Percentiles rank a stretch among this genome's conserved stretches.
Conservation (phyloP, 2,329 filamentous ascomycete species). For the Paraphoma sp. region DNA sequence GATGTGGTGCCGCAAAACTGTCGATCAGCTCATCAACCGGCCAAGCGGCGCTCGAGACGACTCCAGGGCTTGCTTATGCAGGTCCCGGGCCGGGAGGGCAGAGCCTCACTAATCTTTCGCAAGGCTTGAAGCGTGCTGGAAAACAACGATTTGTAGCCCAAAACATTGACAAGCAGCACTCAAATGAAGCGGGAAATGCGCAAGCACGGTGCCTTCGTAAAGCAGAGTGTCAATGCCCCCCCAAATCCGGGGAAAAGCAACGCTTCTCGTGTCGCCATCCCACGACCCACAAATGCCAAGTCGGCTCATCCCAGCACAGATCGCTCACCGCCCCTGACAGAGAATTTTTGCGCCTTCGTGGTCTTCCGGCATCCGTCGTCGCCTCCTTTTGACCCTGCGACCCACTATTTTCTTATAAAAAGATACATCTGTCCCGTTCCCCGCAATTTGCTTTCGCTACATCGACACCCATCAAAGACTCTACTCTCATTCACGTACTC, state of each 20-base stretch:
- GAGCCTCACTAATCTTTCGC: constrained; percentile 1
- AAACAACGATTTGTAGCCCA: not conserved
- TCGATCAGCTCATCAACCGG: constrained; percentile 7
- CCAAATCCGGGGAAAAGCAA: constrained; percentile 6
- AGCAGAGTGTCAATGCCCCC: not conserved
- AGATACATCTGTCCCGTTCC: constrained; percentile 6
- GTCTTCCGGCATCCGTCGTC: constrained; percentile 2
- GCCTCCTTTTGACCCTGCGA: constrained; percentile 12
- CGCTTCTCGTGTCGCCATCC: not conserved
- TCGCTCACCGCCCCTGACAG: constrained; percentile 23
- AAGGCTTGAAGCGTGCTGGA: not conserved
- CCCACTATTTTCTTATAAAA: constrained; percentile 24
- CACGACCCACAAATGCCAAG: constrained; percentile 2
- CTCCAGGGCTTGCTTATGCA: not conserved
- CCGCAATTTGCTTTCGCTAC: constrained; percentile 10
- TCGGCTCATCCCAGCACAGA: constrained; percentile 14
- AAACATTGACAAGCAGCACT: not conserved
- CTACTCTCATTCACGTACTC: not conserved
- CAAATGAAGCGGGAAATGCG: not conserved
- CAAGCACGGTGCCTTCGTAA: too few species aligned
- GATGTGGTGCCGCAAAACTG: constrained; percentile 5
- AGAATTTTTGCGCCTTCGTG: constrained; percentile 2
- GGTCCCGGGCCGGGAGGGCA: constrained; percentile 5
- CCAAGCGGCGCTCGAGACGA: not conserved
- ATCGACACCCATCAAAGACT: not conserved